Evolutionary conservation across 1,284 basidiomycete species (phyloP).

Genomic region (Ceratobasidium sp.): DNA sequence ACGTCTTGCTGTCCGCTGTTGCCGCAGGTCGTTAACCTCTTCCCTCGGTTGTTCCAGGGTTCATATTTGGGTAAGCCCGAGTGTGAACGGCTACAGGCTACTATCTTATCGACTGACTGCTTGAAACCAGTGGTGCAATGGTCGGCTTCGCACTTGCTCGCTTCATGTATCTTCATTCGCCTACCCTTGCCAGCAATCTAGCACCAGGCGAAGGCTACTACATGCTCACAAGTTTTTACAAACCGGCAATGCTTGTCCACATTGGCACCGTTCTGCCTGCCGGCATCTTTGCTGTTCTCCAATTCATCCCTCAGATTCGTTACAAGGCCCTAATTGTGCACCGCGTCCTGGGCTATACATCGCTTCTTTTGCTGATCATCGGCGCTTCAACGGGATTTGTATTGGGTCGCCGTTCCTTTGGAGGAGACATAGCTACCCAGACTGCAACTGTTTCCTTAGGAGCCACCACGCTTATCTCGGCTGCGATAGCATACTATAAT

Average conservation of each 20-base stretch:
- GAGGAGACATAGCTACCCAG: slow-evolving; percentile 40
- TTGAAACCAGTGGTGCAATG: slow-evolving; percentile 26
- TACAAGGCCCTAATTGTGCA: slow-evolving; percentile 45
- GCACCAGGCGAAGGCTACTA: slow-evolving; percentile 37
- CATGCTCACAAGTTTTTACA: slow-evolving; percentile 16
- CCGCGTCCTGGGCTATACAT: slow-evolving; percentile 43
- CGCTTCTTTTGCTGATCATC: slow-evolving; percentile 34
- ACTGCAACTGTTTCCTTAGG: slow-evolving; percentile 34
- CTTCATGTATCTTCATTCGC: slow-evolving; percentile 31
- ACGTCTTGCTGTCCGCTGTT: background rate
- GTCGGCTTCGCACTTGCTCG: slow-evolving; percentile 34
- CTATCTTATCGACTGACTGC: background rate
- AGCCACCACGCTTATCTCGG: slow-evolving; percentile 15
- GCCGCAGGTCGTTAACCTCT: background rate
- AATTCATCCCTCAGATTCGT: slow-evolving; percentile 46
- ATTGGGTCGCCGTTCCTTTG: slow-evolving; percentile 39
- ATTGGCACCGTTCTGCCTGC: slow-evolving; percentile 32
- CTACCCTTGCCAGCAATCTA: slow-evolving; percentile 1
- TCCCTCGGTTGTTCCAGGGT: background rate
- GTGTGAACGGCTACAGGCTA: too few species aligned
- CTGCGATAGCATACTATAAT: slow-evolving; percentile 42
- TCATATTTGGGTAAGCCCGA: slow-evolving; percentile 28
- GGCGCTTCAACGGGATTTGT: slow-evolving; percentile 32
- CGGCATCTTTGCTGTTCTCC: slow-evolving; percentile 44
- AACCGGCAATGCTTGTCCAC: slow-evolving; percentile 39